Base-by-base conservation (phyloP, 441 rosid species). In the California macrophylla region DNA sequence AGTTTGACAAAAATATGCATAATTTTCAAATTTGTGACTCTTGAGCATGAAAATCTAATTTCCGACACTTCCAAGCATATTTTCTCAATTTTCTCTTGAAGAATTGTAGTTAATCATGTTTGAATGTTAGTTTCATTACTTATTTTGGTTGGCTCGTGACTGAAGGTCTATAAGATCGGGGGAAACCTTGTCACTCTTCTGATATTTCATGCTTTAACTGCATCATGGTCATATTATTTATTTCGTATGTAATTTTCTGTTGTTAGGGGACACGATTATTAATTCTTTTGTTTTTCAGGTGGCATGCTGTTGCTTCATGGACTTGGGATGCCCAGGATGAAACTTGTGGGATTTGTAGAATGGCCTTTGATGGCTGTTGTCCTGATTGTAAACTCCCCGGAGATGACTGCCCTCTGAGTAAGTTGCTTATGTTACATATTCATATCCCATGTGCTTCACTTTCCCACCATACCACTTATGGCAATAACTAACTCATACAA, bases 311-410 rank as follows among this genome's bases (percentile, higher is more conserved):
- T 68, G 96, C 86, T 72, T 88, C 96, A 63, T 91, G 97, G 96
- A 89, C 89, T 13, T 93, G 96, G 98, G 97, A 86, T 85, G 96
- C 96, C 29, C 92, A 88, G 79, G 97, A 91, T 69, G 97, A 91
- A 82, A 87, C 92, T 3, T 93, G 98, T 76, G 98, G 97, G 72
- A 93, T 91, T 52, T 93, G 98, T 77, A 85, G 97, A 70, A 89
- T 93, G 96, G 96, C 96, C 28, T 93, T 93, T 75, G 98, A 90
- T 83, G 98, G 97, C 66, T 93, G 97, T 54, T 91, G 92, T 75
- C 91, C 93, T 64, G 95, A 93, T 72, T 91, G 96, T 80, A 88
- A 93, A 81, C 90, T 80, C 66, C 93, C 95, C 7, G 95, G 97
- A 9, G 98, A 89, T 81, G 95, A 89, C 77, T 91, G 95, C 74